These are phyloP conservation scores for Fusarium longipes DNA, from an alignment of 2,329 filamentous ascomycete genomes.

Conservation along the genomic window DNA sequence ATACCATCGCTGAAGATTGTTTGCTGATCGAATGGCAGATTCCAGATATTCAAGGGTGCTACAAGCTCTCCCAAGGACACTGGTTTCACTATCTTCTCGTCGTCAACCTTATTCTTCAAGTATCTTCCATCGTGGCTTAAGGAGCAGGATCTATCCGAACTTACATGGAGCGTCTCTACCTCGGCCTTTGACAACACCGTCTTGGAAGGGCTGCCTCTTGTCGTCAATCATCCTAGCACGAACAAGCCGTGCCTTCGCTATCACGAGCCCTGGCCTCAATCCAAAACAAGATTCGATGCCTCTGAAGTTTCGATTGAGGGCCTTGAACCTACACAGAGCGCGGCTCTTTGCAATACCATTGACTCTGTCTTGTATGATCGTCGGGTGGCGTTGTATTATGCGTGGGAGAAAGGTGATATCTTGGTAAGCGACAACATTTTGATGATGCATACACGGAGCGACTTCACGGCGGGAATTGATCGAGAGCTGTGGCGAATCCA, in stretches of 20 bases:
- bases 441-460: slow-evolving; percentile 62
- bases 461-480: slow-evolving; percentile 57
- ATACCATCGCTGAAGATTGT: no score
- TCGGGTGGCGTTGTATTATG: slow-evolving; percentile 61
- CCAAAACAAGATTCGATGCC: slow-evolving; percentile 62
- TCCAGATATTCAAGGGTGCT: slow-evolving; percentile 64
- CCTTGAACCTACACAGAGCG: slow-evolving; percentile 46
- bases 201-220: slow-evolving; percentile 58
- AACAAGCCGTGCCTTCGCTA: slow-evolving; percentile 62
- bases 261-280: slow-evolving; percentile 65
- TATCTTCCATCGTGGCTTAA: slow-evolving; percentile 55
- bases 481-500: slow-evolving; percentile 64
- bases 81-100: slow-evolving; percentile 66
- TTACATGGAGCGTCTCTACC: slow-evolving; percentile 63
- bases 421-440: slow-evolving; percentile 64
- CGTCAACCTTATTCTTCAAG: slow-evolving; percentile 61
- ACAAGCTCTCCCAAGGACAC: slow-evolving; percentile 60
- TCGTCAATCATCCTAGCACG: slow-evolving; percentile 59
- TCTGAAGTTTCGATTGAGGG: slow-evolving; percentile 58
- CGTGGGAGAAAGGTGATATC: slow-evolving; percentile 66
- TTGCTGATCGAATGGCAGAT: slow-evolving; percentile 48
- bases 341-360: slow-evolving; percentile 54
- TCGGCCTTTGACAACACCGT: slow-evolving; percentile 58
- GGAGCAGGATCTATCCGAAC: slow-evolving; percentile 50
- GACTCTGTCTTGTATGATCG: slow-evolving; percentile 61